Conservation (phyloP, 805 yeast genomes). For the Nakazawaea populi region DNA sequence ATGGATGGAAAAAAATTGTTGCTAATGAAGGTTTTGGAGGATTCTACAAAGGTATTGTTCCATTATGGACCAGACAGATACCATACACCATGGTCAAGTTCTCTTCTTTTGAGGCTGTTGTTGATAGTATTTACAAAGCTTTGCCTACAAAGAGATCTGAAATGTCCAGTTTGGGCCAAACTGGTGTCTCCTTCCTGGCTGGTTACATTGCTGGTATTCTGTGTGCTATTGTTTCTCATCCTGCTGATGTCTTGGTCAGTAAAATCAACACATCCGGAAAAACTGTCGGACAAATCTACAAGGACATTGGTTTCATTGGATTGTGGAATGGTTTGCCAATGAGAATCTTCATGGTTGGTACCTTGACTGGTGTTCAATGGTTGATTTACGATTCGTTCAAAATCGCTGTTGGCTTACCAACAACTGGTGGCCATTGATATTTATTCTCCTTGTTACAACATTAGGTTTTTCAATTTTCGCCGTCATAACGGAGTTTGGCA, state of each 20-base stretch:
- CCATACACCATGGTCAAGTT: conserved; percentile 99
- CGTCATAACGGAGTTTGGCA: neutral
- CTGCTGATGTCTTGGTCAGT: conserved; percentile 98
- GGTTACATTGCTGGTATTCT: conserved; percentile 97
- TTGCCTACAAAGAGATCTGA: conserved; percentile 70
- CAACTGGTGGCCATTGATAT: conserved; percentile 58
- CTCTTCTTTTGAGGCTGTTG: conserved; percentile 90
- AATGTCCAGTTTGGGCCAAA: conserved; percentile 71
- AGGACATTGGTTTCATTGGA: conserved; percentile 81
- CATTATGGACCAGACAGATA: conserved; percentile 93
- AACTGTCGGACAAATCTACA: conserved; percentile 71
- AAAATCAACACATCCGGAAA: conserved; percentile 69
- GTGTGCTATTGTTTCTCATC: conserved; percentile 95
- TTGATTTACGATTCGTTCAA: conserved; percentile 93
- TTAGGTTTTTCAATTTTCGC: neutral
- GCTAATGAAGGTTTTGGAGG: conserved; percentile 68
- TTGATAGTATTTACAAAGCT: conserved; percentile 66
- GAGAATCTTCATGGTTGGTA: conserved; percentile 95
- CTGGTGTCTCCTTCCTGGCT: conserved; percentile 91
- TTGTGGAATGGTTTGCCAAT: conserved; percentile 94
- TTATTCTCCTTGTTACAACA: neutral
- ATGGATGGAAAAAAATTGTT: conserved; percentile 62
- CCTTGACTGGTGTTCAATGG: conserved; percentile 97
- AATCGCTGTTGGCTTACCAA: conserved; percentile 90
- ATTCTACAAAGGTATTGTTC: conserved; percentile 82